These are phyloP conservation scores for Scheffersomyces amazonensis DNA, from an alignment of 805 yeast species.

Conservation along the genomic window DNA sequence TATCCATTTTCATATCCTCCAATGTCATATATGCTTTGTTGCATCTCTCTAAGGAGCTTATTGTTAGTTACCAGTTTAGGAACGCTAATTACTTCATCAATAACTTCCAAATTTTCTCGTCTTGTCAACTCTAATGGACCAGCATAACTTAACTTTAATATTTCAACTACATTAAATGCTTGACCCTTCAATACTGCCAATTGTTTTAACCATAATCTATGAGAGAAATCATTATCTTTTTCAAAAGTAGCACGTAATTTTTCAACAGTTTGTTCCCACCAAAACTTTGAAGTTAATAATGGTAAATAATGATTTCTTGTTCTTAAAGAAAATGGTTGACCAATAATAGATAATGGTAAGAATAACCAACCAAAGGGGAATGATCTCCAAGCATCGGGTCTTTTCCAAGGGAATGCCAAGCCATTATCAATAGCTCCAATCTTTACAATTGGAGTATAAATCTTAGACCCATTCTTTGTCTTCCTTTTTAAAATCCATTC, in stretches of 20 bases:
- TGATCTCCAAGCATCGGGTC: constrained; percentile 78
- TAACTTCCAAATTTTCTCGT: constrained; percentile 52
- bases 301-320: constrained; percentile 59
- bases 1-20: background rate
- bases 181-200: constrained; percentile 74
- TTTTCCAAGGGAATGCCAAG: constrained; percentile 75
- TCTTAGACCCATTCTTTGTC: constrained; percentile 7
- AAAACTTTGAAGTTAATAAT: constrained; percentile 52
- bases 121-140: constrained; percentile 70
- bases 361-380: constrained; percentile 80
- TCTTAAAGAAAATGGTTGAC: constrained; percentile 59
- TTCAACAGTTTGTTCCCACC: constrained; percentile 67
- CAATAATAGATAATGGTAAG: constrained; percentile 59
- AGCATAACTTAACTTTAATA: constrained; percentile 51
- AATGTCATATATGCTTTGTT: constrained; percentile 2
- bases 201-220: constrained; percentile 65
- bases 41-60: constrained; percentile 4
- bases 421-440: constrained; percentile 79
- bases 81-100: constrained; percentile 61
- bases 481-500: constrained; percentile 35
- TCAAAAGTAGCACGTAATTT: constrained; percentile 48
- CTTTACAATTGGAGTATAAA: constrained; percentile 36
- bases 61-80: constrained; percentile 35
- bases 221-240: constrained; percentile 59
- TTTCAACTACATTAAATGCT: constrained; percentile 71